Evolutionary conservation across 148 eudicot species (phyloP), one percentile per base, ranked within the genome.

Genomic region (Rhododendron henanense): DNA sequence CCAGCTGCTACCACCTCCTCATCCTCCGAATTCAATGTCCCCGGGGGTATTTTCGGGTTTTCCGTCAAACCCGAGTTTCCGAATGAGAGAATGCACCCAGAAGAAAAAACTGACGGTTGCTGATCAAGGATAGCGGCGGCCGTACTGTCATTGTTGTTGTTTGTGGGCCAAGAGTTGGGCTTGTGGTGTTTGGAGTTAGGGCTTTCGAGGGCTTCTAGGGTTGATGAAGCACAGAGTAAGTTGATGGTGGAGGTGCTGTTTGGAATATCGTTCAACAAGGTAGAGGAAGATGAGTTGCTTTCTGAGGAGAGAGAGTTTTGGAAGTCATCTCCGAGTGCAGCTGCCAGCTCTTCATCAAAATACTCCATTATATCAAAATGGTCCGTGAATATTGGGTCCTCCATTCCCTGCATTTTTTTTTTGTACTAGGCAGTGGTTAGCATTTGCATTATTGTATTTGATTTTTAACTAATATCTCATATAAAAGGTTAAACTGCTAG

Each of bases 221-320:
- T 9, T 15, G 67, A 19, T 33, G 83, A 81, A 33, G 45, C 45
- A 10, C 83, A 81, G 3, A 55, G 61, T 10, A 31, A 11, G 67
- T 57, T 53, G 83, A 69, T 81, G 67, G 83, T 33, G 67, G 83
- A 81, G 83, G 47, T 33, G 67, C 67, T 33, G 59, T 59, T 33
- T 31, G 83, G 83, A 37, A 55, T 23, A n/a, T 1, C 1, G 50
- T n/a, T 55, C 10, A 74, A 11, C 83, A 81, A 55, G 69, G 67
- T 81, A 8, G 69, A 19, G 25, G 47, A 81, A 33, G 69, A 81
- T 16, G 83, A 81, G 47, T 81, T 81, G 25, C 83, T 81, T 55
- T 81, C 83, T 8, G 83, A 81, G 82, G 82, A 80, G 83, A 81
- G n/a, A 33, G 45, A 81, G 67, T 81, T 33, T 8, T 53, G 69